A percentile compares a stretch with the other conserved stretches of the same genome.
Conservation (phyloP, 192 early-diverging fungal genomes). For the Coemansia asiatica region DNA sequence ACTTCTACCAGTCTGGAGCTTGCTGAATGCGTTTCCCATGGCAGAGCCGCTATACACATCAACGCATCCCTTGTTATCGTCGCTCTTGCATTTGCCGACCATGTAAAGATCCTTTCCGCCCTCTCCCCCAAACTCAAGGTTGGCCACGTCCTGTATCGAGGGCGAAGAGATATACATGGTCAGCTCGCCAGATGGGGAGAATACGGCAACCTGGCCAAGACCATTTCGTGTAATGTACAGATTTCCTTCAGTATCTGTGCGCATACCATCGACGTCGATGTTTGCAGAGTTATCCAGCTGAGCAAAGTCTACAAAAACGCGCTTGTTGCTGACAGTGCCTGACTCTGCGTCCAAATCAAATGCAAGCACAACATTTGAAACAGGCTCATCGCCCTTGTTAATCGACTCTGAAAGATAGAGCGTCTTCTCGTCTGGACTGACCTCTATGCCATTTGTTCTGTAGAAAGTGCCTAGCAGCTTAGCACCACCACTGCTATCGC, state of each 20-base stretch:
- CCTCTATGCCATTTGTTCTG: constrained; percentile 63
- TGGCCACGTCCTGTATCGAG: constrained; percentile 30
- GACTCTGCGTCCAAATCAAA: constrained; percentile 48
- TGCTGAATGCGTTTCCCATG: constrained; percentile 25
- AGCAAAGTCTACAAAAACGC: constrained; percentile 54
- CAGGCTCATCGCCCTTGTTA: constrained; percentile 35
- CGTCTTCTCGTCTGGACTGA: constrained; percentile 56
- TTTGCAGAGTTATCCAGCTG: constrained; percentile 42
- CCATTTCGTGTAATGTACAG: constrained; percentile 60
- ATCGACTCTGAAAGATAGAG: constrained; percentile 60
- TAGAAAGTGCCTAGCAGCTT: constrained; percentile 33
- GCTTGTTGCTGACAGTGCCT: constrained; percentile 35
- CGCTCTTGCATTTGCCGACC: constrained; percentile 51
- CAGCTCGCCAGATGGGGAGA: constrained; percentile 47
- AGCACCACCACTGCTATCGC: constrained; percentile 42
- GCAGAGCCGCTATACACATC: constrained; percentile 20
- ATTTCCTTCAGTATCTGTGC: constrained; percentile 54
- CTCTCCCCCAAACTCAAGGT: constrained; percentile 57
- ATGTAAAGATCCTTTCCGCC: constrained; percentile 51
- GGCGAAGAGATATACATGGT: constrained; percentile 25
- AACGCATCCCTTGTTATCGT: constrained; percentile 52
- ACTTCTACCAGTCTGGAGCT: constrained; percentile 8
- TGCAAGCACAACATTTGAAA: constrained; percentile 51
- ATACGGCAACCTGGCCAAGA: constrained; percentile 50
- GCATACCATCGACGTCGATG: constrained; percentile 61